Evolutionary conservation across 495 filamentous ascomycete genomes (phyloP).

Genomic region (Podospora fimiseda): DNA sequence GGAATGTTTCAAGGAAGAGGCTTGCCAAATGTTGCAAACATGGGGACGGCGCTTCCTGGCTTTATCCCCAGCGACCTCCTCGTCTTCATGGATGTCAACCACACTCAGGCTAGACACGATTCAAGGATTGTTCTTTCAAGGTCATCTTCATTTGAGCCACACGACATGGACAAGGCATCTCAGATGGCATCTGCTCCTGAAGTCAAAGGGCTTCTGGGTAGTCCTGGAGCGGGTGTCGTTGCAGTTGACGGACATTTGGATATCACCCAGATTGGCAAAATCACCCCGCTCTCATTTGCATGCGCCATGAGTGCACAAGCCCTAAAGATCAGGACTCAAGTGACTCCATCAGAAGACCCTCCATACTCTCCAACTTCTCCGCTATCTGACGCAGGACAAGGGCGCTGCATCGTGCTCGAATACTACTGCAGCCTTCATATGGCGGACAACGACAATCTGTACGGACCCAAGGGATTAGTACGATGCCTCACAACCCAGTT

Average conservation of each 20-base stretch:
- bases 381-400: not conserved
- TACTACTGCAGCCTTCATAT: constrained; percentile 11
- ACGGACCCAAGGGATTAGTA: constrained; percentile 9
- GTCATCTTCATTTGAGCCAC: not conserved
- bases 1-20: not conserved
- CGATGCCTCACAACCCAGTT: constrained; percentile 7
- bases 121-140: constrained; percentile 4
- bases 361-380: not conserved
- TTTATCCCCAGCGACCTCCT: constrained; percentile 11
- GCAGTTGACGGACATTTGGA: constrained; percentile 12
- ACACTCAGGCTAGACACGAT: constrained; percentile 5
- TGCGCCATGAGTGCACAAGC: constrained; percentile 9
- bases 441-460: constrained; percentile 6
- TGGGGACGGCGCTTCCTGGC: constrained; percentile 7
- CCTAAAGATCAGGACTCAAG: not conserved
- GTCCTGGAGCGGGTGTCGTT: constrained; percentile 2
- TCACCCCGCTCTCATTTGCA: constrained; percentile 10
- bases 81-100: constrained; percentile 12
- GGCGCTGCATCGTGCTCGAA: constrained; percentile 1
- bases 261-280: constrained; percentile 6
- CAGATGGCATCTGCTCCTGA: constrained; percentile 7
- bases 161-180: constrained; percentile 2
- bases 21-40: constrained; percentile 6
- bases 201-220: constrained; percentile 1
- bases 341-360: not conserved